These are phyloP conservation scores for Saccharum officinarum DNA, from an alignment of 176 grass and related monocot genomes.

Conservation along the genomic window DNA sequence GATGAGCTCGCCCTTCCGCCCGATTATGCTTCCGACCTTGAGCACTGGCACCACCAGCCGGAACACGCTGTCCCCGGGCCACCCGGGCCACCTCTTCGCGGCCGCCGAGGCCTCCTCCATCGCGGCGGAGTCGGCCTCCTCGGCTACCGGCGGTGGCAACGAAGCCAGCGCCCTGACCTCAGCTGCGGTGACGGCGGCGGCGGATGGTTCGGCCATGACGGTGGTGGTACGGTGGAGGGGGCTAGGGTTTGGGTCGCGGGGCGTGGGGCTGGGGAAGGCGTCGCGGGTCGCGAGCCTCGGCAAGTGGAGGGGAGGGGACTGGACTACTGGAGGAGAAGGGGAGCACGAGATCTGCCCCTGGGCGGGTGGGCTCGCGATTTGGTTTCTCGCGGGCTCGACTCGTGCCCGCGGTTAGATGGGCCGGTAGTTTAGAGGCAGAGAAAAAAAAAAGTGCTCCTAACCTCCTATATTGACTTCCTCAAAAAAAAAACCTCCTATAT, in stretches of 20 bases:
- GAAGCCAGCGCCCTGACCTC: conserved; percentile 3
- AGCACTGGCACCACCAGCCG: conserved; percentile 78
- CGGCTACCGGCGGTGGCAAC: neutral
- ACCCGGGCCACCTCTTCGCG: conserved; percentile 87
- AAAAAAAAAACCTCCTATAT: too few species aligned
- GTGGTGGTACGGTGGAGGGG: conserved; percentile 14
- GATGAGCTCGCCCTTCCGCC: conserved; percentile 89
- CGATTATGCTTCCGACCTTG: conserved; percentile 94
- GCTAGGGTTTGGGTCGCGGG: conserved; percentile 51
- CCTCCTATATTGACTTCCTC: too few species aligned
- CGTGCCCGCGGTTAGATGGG: neutral
- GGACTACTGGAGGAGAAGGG: neutral
- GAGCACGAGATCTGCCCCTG: conserved; percentile 30
- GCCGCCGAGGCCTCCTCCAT: conserved; percentile 24
- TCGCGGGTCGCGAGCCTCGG: neutral
- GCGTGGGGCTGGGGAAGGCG: conserved; percentile 14
- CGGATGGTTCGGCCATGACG: conserved; percentile 40
- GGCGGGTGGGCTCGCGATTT: neutral
- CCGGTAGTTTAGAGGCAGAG: neutral
- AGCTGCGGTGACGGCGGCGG: neutral
- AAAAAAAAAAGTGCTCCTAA: neutral
- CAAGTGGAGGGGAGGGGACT: neutral
- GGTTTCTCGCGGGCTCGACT: conserved; percentile 1
- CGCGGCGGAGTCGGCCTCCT: conserved; percentile 8
- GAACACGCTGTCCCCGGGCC: conserved; percentile 90